These are phyloP conservation scores for Tylopilus sp. DNA, from an alignment of 768 basidiomycete species.

Conservation along the genomic window DNA sequence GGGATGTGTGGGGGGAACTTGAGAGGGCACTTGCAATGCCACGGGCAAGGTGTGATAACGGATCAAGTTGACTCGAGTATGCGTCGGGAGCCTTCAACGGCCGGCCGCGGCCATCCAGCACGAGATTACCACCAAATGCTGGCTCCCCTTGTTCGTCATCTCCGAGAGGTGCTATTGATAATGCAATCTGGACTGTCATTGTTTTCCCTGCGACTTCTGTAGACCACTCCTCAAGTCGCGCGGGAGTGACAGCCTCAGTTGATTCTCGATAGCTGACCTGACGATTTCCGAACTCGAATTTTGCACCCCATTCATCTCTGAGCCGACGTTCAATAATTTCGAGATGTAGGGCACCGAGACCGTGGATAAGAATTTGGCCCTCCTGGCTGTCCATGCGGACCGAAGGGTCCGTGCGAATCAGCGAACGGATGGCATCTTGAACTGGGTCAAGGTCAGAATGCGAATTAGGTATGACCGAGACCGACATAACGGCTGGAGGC, in stretches of 20 bases:
- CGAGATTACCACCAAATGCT: conserved; percentile 74
- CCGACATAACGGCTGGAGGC: conserved; percentile 83
- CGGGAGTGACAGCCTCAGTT: conserved; percentile 23
- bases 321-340: conserved; percentile 85
- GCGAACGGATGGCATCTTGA: conserved; percentile 65
- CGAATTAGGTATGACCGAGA: conserved; percentile 76
- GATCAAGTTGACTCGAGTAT: conserved; percentile 40
- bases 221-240: conserved; percentile 48
- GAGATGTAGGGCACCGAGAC: conserved; percentile 82
- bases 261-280: conserved; percentile 81
- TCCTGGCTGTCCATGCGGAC: conserved; percentile 77
- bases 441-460: conserved; percentile 77
- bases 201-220: conserved; percentile 60
- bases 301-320: conserved; percentile 72
- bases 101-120: conserved; percentile 51
- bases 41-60: conserved; percentile 53
- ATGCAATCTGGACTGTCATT: conserved; percentile 46
- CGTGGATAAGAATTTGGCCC: conserved; percentile 80
- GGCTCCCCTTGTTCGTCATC: conserved; percentile 60
- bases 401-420: conserved; percentile 88
- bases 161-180: conserved; percentile 53
- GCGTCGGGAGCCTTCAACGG: conserved; percentile 52
- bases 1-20: conserved; percentile 73
- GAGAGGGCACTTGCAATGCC: conserved; percentile 72
- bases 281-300: conserved; percentile 73